These are phyloP conservation scores for Panicum hallii DNA, from an alignment of 202 grass and related monocot species.

Conservation along the genomic window DNA sequence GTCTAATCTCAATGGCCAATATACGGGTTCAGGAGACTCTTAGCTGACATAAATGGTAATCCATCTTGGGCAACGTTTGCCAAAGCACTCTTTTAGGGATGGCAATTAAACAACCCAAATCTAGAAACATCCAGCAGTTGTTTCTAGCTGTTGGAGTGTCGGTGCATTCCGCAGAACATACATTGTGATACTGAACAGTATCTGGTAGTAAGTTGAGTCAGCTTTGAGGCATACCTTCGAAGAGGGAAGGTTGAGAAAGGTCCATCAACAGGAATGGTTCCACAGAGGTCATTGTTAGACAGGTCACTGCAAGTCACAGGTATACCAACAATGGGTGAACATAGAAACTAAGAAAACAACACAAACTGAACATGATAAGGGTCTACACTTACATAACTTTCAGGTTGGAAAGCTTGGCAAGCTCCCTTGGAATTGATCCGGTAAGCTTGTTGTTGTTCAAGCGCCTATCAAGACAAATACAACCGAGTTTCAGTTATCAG, in stretches of 20 bases:
- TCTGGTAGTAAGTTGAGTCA: constrained; percentile 1
- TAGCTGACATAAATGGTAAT: not conserved
- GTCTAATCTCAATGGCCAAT: not conserved
- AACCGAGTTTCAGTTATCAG: constrained; percentile 4
- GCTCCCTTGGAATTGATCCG: constrained; percentile 92
- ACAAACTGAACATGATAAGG: constrained; percentile 4
- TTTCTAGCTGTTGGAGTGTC: not conserved
- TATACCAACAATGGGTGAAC: constrained; percentile 26
- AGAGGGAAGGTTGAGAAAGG: constrained; percentile 88
- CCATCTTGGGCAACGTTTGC: not conserved
- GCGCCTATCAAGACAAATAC: constrained; percentile 60
- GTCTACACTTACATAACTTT: constrained; percentile 91
- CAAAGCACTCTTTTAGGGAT: not conserved
- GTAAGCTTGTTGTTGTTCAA: constrained; percentile 89
- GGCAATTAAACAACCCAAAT: not conserved
- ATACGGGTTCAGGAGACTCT: not conserved
- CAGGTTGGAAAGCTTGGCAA: constrained; percentile 77
- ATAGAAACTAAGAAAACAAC: constrained; percentile 8
- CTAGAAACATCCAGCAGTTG: not conserved
- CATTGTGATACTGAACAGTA: not conserved
- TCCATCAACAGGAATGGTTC: constrained; percentile 92
- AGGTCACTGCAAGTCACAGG: constrained; percentile 60
- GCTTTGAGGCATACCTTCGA: constrained; percentile 62
- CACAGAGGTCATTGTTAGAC: constrained; percentile 96
- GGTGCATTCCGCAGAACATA: not conserved